phyloP scores from a whole-genome alignment of 306 rosid species.

The Fagus crenata region DNA sequence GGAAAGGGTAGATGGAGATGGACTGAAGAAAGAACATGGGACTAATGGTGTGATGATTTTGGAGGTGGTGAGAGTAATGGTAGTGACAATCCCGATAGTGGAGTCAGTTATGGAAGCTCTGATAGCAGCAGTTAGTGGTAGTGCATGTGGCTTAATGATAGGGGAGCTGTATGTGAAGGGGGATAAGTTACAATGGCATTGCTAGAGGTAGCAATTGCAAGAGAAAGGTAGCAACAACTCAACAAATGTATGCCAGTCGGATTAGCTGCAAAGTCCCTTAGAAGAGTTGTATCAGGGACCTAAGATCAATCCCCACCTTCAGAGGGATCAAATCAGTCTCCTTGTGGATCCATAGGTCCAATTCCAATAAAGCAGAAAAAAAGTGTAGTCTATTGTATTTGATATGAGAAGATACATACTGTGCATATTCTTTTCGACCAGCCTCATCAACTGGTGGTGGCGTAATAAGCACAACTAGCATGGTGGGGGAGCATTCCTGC shows the following conservation, averaged over 20 bases:
- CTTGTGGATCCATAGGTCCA: not conserved
- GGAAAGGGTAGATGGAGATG: not conserved
- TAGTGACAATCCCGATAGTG: not conserved
- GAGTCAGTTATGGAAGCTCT: not conserved
- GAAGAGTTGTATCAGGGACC: not conserved
- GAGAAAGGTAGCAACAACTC: constrained; percentile 8
- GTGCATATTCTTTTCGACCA: constrained; percentile 66
- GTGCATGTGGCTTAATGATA: not conserved
- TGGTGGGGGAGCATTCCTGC: constrained; percentile 65
- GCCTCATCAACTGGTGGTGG: constrained; percentile 88
- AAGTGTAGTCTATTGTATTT: constrained; percentile 19
- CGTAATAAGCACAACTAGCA: constrained; percentile 70
- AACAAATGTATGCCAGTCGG: not conserved
- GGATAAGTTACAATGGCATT: not conserved
- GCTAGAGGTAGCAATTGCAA: not conserved
- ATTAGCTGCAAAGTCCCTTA: not conserved
- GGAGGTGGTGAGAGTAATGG: not conserved
- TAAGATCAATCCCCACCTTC: not conserved
- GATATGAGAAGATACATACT: constrained; percentile 39
- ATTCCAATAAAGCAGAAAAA: not conserved
- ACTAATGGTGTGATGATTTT: not conserved
- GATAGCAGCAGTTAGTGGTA: not conserved
- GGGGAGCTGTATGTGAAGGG: not conserved
- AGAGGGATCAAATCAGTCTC: not conserved
- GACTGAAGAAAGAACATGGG: not conserved